Percentiles rank a stretch among this genome's conserved stretches.
Conservation (phyloP, 169 alveolate species). For the Plasmodium inui region DNA sequence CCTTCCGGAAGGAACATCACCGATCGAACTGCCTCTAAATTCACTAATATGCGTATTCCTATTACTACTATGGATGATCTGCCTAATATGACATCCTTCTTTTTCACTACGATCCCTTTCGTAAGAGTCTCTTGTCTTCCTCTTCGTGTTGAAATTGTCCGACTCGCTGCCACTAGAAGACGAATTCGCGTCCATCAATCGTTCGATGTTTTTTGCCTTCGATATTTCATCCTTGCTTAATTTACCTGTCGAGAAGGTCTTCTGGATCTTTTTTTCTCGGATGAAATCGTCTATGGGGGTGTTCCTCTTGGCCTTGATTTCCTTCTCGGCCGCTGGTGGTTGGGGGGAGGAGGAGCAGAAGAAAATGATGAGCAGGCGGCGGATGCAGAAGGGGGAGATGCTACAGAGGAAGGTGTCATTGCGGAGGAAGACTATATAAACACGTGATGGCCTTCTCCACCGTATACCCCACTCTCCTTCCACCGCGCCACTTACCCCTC, state of each 20-base stretch:
- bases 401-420: neutral
- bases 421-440: neutral
- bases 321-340: constrained; percentile 27
- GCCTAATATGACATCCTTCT: constrained; percentile 27
- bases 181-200: constrained; percentile 44
- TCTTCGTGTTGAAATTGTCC: neutral
- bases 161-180: constrained; percentile 40
- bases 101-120: neutral
- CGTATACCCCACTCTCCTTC: neutral
- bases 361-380: too few relatives aligned
- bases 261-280: constrained; percentile 47
- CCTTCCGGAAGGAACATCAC: neutral
- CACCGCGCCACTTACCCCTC: constrained; percentile 2
- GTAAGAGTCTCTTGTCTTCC: constrained; percentile 56
- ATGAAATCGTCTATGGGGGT: constrained; percentile 26
- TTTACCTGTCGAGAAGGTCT: constrained; percentile 18
- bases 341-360: neutral
- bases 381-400: too few relatives aligned
- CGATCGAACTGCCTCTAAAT: neutral
- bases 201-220: constrained; percentile 48
- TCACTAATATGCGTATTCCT: neutral
- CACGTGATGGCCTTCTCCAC: neutral
- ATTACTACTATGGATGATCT: neutral
- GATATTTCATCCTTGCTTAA: constrained; percentile 60
- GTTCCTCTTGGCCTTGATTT: constrained; percentile 8